Percentiles rank a stretch among this genome's conserved stretches.
phyloP scores from a whole-genome alignment of 2,329 filamentous ascomycete species.

The Ophiostoma sp. region DNA sequence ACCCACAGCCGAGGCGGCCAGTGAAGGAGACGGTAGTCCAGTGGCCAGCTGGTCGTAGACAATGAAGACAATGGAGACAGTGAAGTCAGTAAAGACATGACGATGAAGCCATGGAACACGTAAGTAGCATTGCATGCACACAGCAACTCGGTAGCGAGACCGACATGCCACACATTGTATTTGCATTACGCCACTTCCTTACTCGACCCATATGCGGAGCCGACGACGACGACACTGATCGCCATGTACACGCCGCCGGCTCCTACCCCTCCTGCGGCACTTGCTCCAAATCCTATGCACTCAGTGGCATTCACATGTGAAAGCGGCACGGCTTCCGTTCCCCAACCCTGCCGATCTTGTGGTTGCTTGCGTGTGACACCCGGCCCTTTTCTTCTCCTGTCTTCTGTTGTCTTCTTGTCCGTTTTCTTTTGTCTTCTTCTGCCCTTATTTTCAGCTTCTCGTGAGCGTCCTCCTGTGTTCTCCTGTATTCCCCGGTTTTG shows the following conservation, averaged over 20 bases:
- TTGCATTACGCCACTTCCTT: no score
- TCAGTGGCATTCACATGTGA: background rate
- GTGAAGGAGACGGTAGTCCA: no score
- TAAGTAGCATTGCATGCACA: no score
- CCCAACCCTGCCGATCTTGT: background rate
- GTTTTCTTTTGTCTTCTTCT: background rate
- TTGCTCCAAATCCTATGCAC: background rate
- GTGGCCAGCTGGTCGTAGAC: no score
- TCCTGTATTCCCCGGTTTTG: no score
- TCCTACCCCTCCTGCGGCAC: background rate
- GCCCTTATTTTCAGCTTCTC: background rate
- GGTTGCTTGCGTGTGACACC: background rate
- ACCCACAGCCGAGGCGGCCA: no score
- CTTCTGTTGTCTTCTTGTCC: background rate
- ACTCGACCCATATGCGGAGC: no score
- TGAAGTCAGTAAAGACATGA: no score
- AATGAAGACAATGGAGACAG: no score
- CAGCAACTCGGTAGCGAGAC: no score
- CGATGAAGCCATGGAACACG: no score
- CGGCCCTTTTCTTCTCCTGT: background rate
- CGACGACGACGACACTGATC: background rate
- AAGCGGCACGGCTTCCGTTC: slow-evolving; percentile 1
- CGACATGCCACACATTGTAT: no score
- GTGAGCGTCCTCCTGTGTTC: background rate
- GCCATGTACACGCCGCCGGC: background rate